Evolutionary conservation across 805 yeast species (phyloP), one percentile per base, ranked within the genome.

Genomic region (Candida tammaniensis): DNA sequence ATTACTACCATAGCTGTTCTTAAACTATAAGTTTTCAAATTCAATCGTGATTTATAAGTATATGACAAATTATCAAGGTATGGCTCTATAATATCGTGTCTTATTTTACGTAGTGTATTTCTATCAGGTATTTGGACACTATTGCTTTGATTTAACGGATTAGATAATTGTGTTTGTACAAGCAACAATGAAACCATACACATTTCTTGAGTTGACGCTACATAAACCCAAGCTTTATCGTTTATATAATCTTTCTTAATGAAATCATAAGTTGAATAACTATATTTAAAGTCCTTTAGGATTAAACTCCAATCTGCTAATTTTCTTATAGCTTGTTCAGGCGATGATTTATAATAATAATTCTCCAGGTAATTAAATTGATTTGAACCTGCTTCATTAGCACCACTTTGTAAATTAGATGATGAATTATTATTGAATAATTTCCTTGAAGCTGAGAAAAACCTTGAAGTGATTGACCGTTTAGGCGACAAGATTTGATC

Each of bases 241-340:
- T 76, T 74, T 24, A 76, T 65, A 45, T 81, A 81, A 53, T 89
- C 96, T 49, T 83, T 82, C 40, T 82, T 81, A 24, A 87, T 70
- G 32, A 86, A 55, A 40, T 91, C 98, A 54, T 91, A 91, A 1
- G 87, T 83, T 1, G 84, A 68, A 50, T 83, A 82, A 3, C 97
- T 93, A 38, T 77, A 79, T 54, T 81, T 80, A 67, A 83, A 91
- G 61, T 93, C 96, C 23, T 88, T 75, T n/a, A 89, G 60, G 79
- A 93, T 86, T 49, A 91, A 78, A 5, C 88, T 79, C 86, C 95
- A 86, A 55, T 93, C 98, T 0, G 95, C 98, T 17, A 91, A 64
- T 51, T 84, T 82, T 32, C 98, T 68, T 17, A 88, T 69, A 27
- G 76, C 69, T 52, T 86, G 83, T 47, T 87, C 96, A 1, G 80